Evolutionary conservation across 768 basidiomycete species (phyloP).

Genomic region (Calocera viscosa): DNA sequence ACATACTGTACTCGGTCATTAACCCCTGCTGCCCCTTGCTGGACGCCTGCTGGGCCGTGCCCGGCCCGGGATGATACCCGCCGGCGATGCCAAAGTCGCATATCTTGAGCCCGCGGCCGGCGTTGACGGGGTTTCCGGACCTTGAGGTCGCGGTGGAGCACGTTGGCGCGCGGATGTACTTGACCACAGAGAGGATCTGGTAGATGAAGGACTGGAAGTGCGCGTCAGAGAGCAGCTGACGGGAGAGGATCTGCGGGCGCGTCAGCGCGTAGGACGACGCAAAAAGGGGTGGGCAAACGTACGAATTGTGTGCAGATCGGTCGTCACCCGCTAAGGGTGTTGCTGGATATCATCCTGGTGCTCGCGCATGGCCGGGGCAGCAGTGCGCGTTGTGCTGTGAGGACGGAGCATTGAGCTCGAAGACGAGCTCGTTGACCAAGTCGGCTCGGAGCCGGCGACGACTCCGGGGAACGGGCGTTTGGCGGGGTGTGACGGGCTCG

Average conservation of each 20-base stretch:
- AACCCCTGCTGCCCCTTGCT: slow-evolving; percentile 46
- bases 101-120: slow-evolving; percentile 96
- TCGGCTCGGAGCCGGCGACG: no score
- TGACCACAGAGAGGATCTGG: slow-evolving; percentile 93
- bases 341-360: no score
- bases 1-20: slow-evolving; percentile 99
- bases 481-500: no score
- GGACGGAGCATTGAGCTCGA: no score
- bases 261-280: no score
- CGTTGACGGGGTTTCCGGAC: slow-evolving; percentile 91
- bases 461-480: no score
- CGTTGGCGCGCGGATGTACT: slow-evolving; percentile 95
- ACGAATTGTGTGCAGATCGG: no score
- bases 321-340: no score
- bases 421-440: no score
- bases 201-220: slow-evolving; percentile 96
- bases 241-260: slow-evolving; percentile 58
- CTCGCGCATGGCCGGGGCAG: no score
- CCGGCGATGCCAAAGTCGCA: slow-evolving; percentile 97
- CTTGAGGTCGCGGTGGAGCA: slow-evolving; percentile 92
- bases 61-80: slow-evolving; percentile 78
- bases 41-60: slow-evolving; percentile 39
- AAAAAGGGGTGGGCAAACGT: no score
- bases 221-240: slow-evolving; percentile 77
- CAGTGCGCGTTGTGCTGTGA: no score